Evolutionary conservation across 2,329 filamentous ascomycete species (phyloP), one percentile per base, ranked within the genome.

Genomic region (Arthrobotrys musiformis): DNA sequence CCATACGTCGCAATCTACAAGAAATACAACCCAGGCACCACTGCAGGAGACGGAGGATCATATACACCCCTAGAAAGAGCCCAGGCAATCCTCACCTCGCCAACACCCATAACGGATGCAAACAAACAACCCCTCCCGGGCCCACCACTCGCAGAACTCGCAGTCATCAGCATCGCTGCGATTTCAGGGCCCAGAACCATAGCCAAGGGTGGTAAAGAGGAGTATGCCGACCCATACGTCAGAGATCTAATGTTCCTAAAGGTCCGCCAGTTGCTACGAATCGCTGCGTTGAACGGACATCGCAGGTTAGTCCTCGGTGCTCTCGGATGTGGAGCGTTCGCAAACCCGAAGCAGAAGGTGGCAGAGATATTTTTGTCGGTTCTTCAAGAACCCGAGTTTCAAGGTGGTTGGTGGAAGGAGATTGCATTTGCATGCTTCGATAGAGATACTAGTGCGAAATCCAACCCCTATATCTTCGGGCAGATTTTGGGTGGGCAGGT

Each of bases 271-370:
- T 85, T 86, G 17, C 82, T 92, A 62, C 85, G 90, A 3, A 86
- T 90, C 69, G 89, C 89, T 1, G 90, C 86, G n/a, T 81, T 81
- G 3, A 84, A 87, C 28, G 85, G 85, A 0, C 89, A 91, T 80
- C 84, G 86, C 22, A 84, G 86, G 79, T 82, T 93, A 7, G 88
- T 93, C 4, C 84, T 93, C 0, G 90, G 91, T 0, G 90, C 91
- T 0, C 81, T 93, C 60, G 91, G 91, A 0, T 93, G 90, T 79
- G 91, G 90, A 2, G 89, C 87, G 0, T 92, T 91, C 81, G 80
- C 79, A 0, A 91, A 92, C 81, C 91, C 91, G 7, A 85, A 85
- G 0, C 82, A 84, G 33, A 88, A 89, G 77, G 88, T 92, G n/a
- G 90, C 88, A 1, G 74, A 83, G 35, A 90, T 89, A 79, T 93